Base-by-base conservation (phyloP, 306 rosid genomes). In the Lithocarpus polystachyus region DNA sequence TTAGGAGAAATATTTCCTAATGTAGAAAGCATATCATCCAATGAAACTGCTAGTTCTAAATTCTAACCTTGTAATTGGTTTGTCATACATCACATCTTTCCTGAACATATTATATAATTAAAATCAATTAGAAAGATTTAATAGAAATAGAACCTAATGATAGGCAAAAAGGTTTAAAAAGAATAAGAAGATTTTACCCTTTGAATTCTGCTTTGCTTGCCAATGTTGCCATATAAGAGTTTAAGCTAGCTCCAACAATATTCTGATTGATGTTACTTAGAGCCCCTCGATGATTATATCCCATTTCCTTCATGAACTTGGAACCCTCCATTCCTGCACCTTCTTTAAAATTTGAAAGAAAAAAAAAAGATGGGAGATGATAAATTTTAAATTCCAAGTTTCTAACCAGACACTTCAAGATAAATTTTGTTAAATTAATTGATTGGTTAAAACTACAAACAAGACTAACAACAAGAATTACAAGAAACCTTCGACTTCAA, bases 191-290 rank as follows among this genome's bases (percentile, higher is more conserved):
- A n/a, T 14, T 69, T 40, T 56, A 54, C 29, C 61, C 23, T 13
- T 74, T 2, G 6, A 75, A 75, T 33, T 89, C 84, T 80, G 55
- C 45, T 74, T 65, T 51, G 62, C 29, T 70, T 70, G 77, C n/a
- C n/a, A n/a, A n/a, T n/a, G n/a, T n/a, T n/a, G n/a, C 53, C 26
- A 61, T 68, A 68, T n/a, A 60, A 6, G 85, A 83, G 23, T 79
- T 73, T 12, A 52, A 29, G 62, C 20, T 40, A 52, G 74, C 78
- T 56, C 70, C 75, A 51, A 75, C 51, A 29, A 89, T 48, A 75
- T 89, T 89, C 71, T 88, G 88, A 74, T 82, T 83, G 70, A 90
- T 84, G 64, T 73, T 71, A 40, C 88, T 53, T 20, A 86, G 71
- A 40, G 90, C 90, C 65, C 55, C 77, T 57, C 94, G 87, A n/a